Base-by-base conservation (phyloP, 192 early-diverging fungal species). In the Dispira parvispora region DNA sequence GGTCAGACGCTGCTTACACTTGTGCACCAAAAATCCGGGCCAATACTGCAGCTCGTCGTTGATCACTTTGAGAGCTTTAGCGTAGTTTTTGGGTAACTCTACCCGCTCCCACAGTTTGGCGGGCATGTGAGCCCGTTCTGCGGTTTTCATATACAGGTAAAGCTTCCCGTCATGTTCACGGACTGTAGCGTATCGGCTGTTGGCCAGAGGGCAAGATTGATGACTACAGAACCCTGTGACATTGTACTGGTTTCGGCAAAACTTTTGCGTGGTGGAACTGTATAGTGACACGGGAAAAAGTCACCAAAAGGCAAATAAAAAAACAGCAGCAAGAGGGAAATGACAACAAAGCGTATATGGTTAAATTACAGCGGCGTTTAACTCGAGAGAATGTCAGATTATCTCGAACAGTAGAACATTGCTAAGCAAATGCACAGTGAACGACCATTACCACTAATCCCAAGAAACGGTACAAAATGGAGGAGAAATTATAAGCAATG, bases 211-310 rank as follows among this genome's bases (percentile, higher is more conserved):
- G 69, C 95, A 98, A 1, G 89, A 88, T 65, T 88, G 88, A 18
- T 90, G 81, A 76, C 85, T 92, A 80, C 95, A 98, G 44, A 94
- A 85, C 26, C 95, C 95, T 1, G 94, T 92, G 8, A 96, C 87
- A 74, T 96, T 98, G 77, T 92, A 90, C 64, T 89, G 87, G 71
- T 96, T 94, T 64, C 92, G 83, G 76, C 95, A 98, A 62, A 98
- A 94, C 71, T 84, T 92, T 60, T 86, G 86, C 45, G 83, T 83
- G 61, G 78, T 74, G 20, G 94, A 93, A 71, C 87, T 53, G 20
- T 53, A 25, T 10, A 46, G 46, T 46, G 18, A 13, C 46, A 18
- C 18, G 11, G 18, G 18, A 18, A 18, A 46, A 46, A 46, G 18
- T 18, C 52, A 8, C 20, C 11, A 25, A 25, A 10, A n/a, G 52